Conservation (phyloP, 257 asterid species). For the Petrea volubilis region DNA sequence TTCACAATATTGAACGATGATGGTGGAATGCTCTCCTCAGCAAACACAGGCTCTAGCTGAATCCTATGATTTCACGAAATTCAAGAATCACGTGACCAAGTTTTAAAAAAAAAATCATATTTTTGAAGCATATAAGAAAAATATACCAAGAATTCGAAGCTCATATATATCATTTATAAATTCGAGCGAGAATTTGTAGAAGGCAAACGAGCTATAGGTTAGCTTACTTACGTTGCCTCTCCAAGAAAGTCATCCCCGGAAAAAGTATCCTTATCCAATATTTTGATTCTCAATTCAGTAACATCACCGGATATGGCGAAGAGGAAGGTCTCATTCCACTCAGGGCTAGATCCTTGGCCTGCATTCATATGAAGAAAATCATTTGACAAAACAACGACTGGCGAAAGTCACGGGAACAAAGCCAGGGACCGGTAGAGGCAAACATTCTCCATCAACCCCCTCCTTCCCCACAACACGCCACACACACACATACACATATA, state of each 20-base stretch:
- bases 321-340: conserved; percentile 87
- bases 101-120: too few relatives aligned
- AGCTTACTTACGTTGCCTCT: conserved; percentile 64
- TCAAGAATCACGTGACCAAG: not conserved
- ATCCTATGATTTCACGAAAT: conserved; percentile 39
- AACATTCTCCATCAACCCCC: too few relatives aligned
- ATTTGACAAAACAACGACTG: not conserved
- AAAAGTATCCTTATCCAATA: conserved; percentile 69
- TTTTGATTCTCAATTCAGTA: conserved; percentile 53
- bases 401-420: too few relatives aligned
- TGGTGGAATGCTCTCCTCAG: conserved; percentile 50
- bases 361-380: not conserved
- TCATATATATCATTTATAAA: not conserved
- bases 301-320: conserved; percentile 53
- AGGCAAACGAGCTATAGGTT: not conserved
- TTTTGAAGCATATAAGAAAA: too few relatives aligned
- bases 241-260: conserved; percentile 69
- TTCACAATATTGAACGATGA: conserved; percentile 62
- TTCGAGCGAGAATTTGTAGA: not conserved
- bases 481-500: too few relatives aligned
- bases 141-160: too few relatives aligned
- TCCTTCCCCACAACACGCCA: too few relatives aligned
- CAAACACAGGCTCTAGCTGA: conserved; percentile 50
- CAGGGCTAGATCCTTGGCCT: conserved; percentile 65
- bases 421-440: too few relatives aligned